phyloP scores from a whole-genome alignment of 2,329 filamentous ascomycete species.

The Neonectria coccinea region DNA sequence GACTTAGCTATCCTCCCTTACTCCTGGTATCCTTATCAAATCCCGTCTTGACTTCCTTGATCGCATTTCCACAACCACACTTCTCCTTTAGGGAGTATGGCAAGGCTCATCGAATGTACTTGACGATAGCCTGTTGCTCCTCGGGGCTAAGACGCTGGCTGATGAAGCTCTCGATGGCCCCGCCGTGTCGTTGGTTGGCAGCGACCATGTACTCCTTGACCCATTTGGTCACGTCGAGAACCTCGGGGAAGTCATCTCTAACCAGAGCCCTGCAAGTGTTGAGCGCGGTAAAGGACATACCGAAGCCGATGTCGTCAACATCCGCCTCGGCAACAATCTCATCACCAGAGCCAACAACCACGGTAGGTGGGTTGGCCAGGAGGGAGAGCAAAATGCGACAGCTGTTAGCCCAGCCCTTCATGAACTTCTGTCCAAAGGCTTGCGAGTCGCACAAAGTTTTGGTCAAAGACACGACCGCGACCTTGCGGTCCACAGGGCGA shows the following conservation, averaged over 20 bases:
- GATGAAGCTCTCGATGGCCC: conserved; percentile 78
- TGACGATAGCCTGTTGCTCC: conserved; percentile 64
- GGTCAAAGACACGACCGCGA: conserved; percentile 90
- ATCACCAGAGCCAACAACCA: conserved; percentile 73
- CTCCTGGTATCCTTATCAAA: conserved; percentile 37
- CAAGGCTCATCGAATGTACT: conserved; percentile 59
- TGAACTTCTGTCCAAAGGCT: conserved; percentile 83
- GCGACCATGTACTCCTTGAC: conserved; percentile 81
- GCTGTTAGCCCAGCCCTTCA: conserved; percentile 91
- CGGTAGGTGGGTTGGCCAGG: conserved; percentile 84
- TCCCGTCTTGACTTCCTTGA: not conserved
- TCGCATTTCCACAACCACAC: not conserved
- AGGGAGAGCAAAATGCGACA: conserved; percentile 90
- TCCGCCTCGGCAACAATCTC: conserved; percentile 88
- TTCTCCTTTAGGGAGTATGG: not conserved
- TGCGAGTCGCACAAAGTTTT: conserved; percentile 90
- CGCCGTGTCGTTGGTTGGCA: conserved; percentile 79
- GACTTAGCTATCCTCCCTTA: conserved; percentile 20
- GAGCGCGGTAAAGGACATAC: conserved; percentile 91
- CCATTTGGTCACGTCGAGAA: conserved; percentile 86
- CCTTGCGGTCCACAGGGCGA: conserved; percentile 90
- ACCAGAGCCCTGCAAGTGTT: conserved; percentile 85
- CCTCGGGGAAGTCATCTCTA: conserved; percentile 87
- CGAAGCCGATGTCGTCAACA: conserved; percentile 94
- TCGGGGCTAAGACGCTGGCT: conserved; percentile 76